Base-by-base conservation (phyloP, 1,139 yeast species). In the Pichia sp. region DNA sequence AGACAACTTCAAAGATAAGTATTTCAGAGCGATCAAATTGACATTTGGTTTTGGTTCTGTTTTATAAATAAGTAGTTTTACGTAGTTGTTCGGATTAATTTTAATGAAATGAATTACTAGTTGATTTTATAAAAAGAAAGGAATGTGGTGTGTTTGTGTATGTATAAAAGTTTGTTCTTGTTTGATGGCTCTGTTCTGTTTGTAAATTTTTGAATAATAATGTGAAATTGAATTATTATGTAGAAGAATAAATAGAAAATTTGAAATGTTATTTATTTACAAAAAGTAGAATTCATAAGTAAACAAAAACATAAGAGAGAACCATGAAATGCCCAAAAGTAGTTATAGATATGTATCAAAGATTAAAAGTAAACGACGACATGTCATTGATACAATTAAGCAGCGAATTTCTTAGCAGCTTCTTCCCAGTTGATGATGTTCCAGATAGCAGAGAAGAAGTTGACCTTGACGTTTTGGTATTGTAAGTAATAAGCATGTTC, bases 401-500 rank as follows among this genome's bases (percentile, higher is more conserved):
- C 61, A 18, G 64, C 66, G 61, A 67, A 84, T 62, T 89, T 79
- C 69, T 73, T 77, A 65, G 83, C 93, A 53, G 96, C 98, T 70
- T 86, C 96, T 70, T 84, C 79, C 98, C 98, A 91, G 81, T 89
- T 90, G 71, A 91, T 81, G 45, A 91, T 96, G 65, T 88, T 85
- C 98, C 98, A 91, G 69, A 91, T 87, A 53, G 96, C 95, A 73
- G 89, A 85, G 81, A 91, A 91, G 75, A 91, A 91, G 67, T 91
- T 96, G 42, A 72, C 96, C 78, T 91, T 91, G 67, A 85, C 93
- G 73, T 91, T 91, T 72, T 88, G 86, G 76, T 91, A 91, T 71
- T 91, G 97, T 71, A 91, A 77, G 79, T 91, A 91, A 76, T 90
- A 91, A 47, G 98, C 97, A 66, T 91, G 98, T 71, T 91, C 98